Conservation (phyloP, 2,329 filamentous ascomycete species). For the Orbilia ellipsospora region DNA sequence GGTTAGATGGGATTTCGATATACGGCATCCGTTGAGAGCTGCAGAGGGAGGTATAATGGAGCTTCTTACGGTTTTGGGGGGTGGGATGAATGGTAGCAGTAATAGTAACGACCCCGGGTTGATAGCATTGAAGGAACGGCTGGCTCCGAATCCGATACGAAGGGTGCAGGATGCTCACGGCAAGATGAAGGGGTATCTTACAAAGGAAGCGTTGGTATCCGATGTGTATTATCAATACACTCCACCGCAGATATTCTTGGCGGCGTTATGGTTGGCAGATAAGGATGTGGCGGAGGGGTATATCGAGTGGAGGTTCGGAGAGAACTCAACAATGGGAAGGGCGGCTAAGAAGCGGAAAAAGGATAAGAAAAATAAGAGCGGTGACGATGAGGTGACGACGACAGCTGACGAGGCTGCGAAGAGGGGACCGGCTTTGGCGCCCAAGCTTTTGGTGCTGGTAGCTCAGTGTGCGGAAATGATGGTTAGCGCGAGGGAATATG, state of each 20-base stretch:
- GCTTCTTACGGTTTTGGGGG: constrained; percentile 63
- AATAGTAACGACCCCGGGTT: constrained; percentile 25
- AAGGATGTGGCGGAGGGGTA: constrained; percentile 66
- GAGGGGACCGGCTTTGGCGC: constrained; percentile 25
- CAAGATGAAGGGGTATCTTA: constrained; percentile 78
- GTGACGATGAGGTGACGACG: constrained; percentile 61
- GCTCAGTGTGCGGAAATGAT: constrained; percentile 40
- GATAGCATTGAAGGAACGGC: constrained; percentile 44
- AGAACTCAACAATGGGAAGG: constrained; percentile 59
- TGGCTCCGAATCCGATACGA: constrained; percentile 63
- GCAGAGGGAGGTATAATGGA: constrained; percentile 89
- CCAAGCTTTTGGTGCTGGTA: constrained; percentile 26
- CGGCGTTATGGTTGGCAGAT: constrained; percentile 81
- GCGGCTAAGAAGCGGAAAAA: constrained; percentile 74
- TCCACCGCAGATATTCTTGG: constrained; percentile 91
- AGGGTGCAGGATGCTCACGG: constrained; percentile 73
- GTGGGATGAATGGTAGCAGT: constrained; percentile 59
- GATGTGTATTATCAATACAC: constrained; percentile 98
- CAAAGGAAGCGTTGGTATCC: constrained; percentile 83
- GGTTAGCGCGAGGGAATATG: constrained; percentile 37
- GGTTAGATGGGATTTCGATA: constrained; percentile 90
- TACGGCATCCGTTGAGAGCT: constrained; percentile 87
- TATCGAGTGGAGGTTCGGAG: constrained; percentile 57
- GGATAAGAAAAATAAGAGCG: constrained; percentile 73
- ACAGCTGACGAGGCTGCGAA: constrained; percentile 57